Evolutionary conservation across 2,329 filamentous ascomycete species (phyloP), one percentile per base, ranked within the genome.

Genomic region (Cercospora berteroae): DNA sequence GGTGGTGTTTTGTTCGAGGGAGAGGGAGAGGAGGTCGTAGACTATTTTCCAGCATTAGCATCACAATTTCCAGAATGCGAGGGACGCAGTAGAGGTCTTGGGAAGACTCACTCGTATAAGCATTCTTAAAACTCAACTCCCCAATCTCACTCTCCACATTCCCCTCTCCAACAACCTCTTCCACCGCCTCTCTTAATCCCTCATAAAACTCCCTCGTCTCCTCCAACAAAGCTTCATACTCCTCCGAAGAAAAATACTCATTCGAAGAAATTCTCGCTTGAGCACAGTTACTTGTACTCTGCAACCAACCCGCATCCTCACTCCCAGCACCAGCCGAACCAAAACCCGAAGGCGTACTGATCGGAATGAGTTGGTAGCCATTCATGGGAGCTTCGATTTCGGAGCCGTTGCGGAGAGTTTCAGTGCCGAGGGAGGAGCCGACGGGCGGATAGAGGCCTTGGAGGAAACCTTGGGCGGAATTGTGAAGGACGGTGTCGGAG

Each of bases 381-480:
- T 87, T 83, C 75, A 96, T 81, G 0, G 94, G 93, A 1, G 88
- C 82, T 66, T 87, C 81, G 12, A 94, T 82, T 4, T 80, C 82
- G 23, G 86, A 86, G 60, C 90, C 90, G 78, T 96, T 93, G 73
- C 87, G 87, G 48, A 97, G 85, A 2, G 82, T 87, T 79, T 91
- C 84, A 39, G 83, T 80, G 9, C 84, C 83, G 1, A 81, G 76
- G 5, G 79, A 76, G 13, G 77, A 72, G 65, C 88, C 88, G 1
- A 89, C 87, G 0, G 94, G 92, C 9, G 94, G 94, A 77, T 97
- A 97, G 20, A 97, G 84, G 31, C 89, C 93, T 81, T 97, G 94
- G 31, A 94, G 81, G 81, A 96, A 97, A 33, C 87, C 90, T 56
- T 86, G 83, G 67, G 92, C 92, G 2, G 92, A 94, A 80, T 87